Base-by-base conservation (phyloP, 306 rosid species). In the Ochetophila trinervis region DNA sequence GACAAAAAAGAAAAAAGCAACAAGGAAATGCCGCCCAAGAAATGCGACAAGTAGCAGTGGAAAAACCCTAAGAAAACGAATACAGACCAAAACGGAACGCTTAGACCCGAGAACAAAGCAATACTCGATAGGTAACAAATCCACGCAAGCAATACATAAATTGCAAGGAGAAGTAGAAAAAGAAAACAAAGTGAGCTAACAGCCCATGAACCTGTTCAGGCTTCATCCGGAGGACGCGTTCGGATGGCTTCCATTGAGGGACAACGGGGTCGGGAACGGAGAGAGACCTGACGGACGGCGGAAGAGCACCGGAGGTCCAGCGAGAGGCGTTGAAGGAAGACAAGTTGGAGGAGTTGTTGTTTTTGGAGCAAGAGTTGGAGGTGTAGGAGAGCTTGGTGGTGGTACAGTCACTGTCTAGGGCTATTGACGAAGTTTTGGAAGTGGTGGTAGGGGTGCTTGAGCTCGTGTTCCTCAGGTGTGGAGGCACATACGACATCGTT, bases 401-500 rank as follows among this genome's bases (percentile, higher is more conserved):
- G 15, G 32, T 27, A 27, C 50, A 78, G 54, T 78, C 83, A 77
- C 58, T 40, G 62, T 80, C 84, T 57, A 60, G 78, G 86, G 83
- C 32, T 68, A 42, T 34, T 49, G 85, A 70, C 11, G 83, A 64
- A 54, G 78, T 30, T 73, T 66, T 44, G 63, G 67, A 2, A 53
- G 63, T 5, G 34, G 79, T 44, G 63, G 86, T 69, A 20, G 76
- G 69, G 65, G 87, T 44, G 49, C 85, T 74, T 54, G 91, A 70
- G 77, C 53, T 62, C 1, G 84, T 76, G 81, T 74, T 79, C 54
- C 96, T 81, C 37, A 85, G 83, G 81, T 83, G 96, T 5, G 96
- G 96, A 65, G 96, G 96, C 21, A 86, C 91, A 53, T 89, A 89
- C 82, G 96, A 87, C 96, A 89, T 89, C 82, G 91, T 83, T 81